Evolutionary conservation across 768 basidiomycete genomes (phyloP), one percentile per base, ranked within the genome.

Genomic region (Pleurotus pulmonarius): DNA sequence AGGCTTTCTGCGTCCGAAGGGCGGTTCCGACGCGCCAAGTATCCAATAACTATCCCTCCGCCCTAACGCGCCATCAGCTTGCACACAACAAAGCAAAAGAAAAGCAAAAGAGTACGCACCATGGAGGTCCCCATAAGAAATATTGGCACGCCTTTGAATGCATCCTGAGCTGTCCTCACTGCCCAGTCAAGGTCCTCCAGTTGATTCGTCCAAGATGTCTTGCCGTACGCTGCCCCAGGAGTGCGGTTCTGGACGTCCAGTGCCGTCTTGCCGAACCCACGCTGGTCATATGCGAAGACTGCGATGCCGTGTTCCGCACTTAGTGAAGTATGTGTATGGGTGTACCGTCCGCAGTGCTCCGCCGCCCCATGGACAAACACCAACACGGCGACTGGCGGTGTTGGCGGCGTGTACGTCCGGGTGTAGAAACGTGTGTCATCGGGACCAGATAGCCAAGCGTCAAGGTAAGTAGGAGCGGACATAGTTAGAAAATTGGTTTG

Each of bases 61-160:
- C 90, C 87, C 88, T 90, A 58, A 4, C 22, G 16, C 29, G 40
- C n/a, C n/a, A n/a, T n/a, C n/a, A n/a, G n/a, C n/a, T n/a, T n/a
- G n/a, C n/a, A n/a, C n/a, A n/a, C n/a, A 44, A 6, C 7, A 6
- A 7, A n/a, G 6, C 13, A 12, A n/a, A 13, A 6, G 7, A 51
- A 7, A 12, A 4, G 13, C n/a, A 15, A 4, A 13, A 51, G 25
- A 52, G 58, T 39, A 49, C 76, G 26, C 59, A 86, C 88, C 89
- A 90, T 90, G 1, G 89, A 91, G 64, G 88, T 87, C 1, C 88
- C 91, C 72, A 85, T 83, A 34, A 93, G 65, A 64, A 91, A 90
- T 15, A 87, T 56, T 18, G 89, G 87, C 3, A 82, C 63, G 1
- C 69, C 75, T 8, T 75, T 67, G 57, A 79, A 75, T 51, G 70